phyloP scores from a whole-genome alignment of 2,329 filamentous ascomycete genomes.

The Microcyclospora pomicola region DNA sequence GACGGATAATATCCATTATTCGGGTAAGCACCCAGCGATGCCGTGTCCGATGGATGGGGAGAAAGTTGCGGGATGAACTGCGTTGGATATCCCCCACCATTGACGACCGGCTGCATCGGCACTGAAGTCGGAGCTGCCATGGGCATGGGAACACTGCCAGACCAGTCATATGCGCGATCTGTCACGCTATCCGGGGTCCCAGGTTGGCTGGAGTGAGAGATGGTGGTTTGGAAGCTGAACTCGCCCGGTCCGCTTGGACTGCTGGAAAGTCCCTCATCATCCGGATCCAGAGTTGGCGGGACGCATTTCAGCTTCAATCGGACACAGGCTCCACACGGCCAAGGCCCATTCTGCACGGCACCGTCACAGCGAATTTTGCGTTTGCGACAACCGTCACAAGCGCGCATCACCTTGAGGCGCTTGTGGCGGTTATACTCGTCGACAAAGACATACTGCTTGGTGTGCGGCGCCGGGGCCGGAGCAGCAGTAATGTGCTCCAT shows the following conservation, averaged over 20 bases:
- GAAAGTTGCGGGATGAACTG: conserved; percentile 3
- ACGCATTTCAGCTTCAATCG: conserved; percentile 87
- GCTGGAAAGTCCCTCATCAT: conserved; percentile 35
- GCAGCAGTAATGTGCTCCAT: conserved; percentile 8
- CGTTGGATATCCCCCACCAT: conserved; percentile 2
- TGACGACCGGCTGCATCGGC: not conserved
- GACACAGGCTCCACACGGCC: conserved; percentile 91
- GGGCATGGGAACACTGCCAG: not conserved
- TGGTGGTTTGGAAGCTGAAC: conserved; percentile 17
- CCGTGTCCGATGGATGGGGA: conserved; percentile 3
- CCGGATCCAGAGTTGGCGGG: conserved; percentile 68
- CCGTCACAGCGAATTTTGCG: conserved; percentile 98
- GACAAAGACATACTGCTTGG: conserved; percentile 97
- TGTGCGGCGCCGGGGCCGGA: conserved; percentile 50
- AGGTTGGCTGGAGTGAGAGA: not conserved
- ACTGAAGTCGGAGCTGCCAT: not conserved
- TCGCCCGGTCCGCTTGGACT: conserved; percentile 9
- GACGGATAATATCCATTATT: conserved; percentile 8
- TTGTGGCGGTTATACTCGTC: conserved; percentile 98
- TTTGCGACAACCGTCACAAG: conserved; percentile 85
- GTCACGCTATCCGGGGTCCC: not conserved
- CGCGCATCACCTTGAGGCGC: conserved; percentile 92
- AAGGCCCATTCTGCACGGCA: conserved; percentile 78
- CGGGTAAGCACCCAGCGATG: conserved; percentile 1
- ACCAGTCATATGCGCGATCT: not conserved